Evolutionary conservation across 257 asterid genomes (phyloP).

Genomic region (Perilla frutescens): DNA sequence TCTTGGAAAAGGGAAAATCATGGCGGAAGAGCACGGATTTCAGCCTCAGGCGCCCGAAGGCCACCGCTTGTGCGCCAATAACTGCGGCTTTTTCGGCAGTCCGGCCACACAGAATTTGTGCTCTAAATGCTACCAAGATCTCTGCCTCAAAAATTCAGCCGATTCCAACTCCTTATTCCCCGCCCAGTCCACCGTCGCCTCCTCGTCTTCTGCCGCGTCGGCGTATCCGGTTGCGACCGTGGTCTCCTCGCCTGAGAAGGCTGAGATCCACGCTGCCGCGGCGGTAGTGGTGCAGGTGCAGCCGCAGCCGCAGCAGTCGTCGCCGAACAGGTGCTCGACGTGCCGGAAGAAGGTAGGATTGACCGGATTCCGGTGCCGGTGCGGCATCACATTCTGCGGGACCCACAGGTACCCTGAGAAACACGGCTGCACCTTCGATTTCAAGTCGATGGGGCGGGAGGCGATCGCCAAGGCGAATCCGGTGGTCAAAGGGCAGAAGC

Average conservation of each 20-base stretch:
- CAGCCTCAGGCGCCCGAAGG: conserved; percentile 64
- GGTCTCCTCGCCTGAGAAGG: conserved; percentile 36
- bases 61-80: conserved; percentile 76
- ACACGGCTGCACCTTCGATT: conserved; percentile 78
- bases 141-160: conserved; percentile 43
- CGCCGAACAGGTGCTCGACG: conserved; percentile 61
- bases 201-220: not conserved
- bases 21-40: conserved; percentile 92
- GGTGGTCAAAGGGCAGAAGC: conserved; percentile 61
- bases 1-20: conserved; percentile 27
- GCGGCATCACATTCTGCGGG: conserved; percentile 86
- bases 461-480: conserved; percentile 93
- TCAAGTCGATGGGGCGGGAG: conserved; percentile 79
- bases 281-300: conserved; percentile 41
- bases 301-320: conserved; percentile 43
- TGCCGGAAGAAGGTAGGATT: conserved; percentile 87
- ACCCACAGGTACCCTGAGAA: conserved; percentile 88
- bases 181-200: conserved; percentile 7
- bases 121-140: conserved; percentile 71
- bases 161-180: conserved; percentile 38
- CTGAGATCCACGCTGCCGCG: conserved; percentile 22
- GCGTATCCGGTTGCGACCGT: conserved; percentile 10
- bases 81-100: conserved; percentile 89
- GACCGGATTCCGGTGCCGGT: conserved; percentile 84
- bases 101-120: conserved; percentile 80